Percentiles rank a stretch among this genome's conserved stretches.
These are phyloP conservation scores for Ulota crispa DNA, from an alignment of 225 moss, liverwort and hornwort genomes.

Conservation along the genomic window DNA sequence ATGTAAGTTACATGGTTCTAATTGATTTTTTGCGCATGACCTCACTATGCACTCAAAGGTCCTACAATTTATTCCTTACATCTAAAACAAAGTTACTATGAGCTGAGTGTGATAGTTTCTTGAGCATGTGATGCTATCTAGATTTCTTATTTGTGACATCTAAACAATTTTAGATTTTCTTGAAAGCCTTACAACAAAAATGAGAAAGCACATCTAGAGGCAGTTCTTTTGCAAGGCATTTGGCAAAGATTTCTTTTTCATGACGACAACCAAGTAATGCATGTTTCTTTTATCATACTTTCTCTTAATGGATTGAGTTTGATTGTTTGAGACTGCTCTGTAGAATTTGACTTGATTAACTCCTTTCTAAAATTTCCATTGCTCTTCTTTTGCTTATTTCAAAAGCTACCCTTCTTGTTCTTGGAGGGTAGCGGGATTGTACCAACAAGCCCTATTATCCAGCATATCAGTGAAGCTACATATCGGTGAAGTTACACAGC, in stretches of 20 bases:
- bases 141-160: not conserved
- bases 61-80: not conserved
- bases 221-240: constrained; percentile 57
- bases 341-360: not conserved
- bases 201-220: constrained; percentile 29
- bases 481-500: not conserved
- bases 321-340: not conserved
- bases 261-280: constrained; percentile 66
- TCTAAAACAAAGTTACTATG: not conserved
- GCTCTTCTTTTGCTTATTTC: no score
- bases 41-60: no score
- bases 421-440: no score
- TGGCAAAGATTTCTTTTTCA: constrained; percentile 86
- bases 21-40: no score
- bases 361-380: not conserved
- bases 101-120: not conserved
- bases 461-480: not conserved
- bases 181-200: constrained; percentile 41
- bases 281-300: not conserved
- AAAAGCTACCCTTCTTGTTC: no score
- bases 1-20: no score
- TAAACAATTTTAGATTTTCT: not conserved
- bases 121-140: not conserved
- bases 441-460: no score
- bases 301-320: not conserved